Base-by-base conservation (phyloP, 2,329 filamentous ascomycete genomes). In the Westerdykella aurantiaca region DNA sequence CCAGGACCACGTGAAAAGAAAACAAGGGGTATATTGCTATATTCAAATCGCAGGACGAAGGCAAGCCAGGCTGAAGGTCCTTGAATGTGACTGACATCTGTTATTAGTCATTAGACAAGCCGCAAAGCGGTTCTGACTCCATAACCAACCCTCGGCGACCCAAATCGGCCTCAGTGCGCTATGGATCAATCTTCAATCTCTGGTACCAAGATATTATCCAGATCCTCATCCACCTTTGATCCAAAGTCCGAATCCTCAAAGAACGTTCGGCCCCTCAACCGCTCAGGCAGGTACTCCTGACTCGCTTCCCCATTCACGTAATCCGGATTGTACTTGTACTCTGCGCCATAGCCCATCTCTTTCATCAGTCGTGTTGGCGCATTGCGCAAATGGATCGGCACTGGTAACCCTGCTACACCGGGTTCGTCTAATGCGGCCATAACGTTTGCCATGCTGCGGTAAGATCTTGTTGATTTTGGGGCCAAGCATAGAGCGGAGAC, bases 261-360 rank as follows among this genome's bases (percentile, higher is more conserved):
- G 60, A 97, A 97, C 16, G 59, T 73, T 38, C 85, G 76, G 0
- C 83, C 88, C 31, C 73, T 65, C 6, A 98, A 67, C 43, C 79
- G 78, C 10, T 88, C 83, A 0, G 93, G 93, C n/a, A 98, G 68
- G 67, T 97, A 98, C 18, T 90, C 85, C 70, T 98, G 93, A 50
- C 74, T 78, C 0, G 97, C 91, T 54, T 72, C 80, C 0, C 93
- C 93, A 48, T 90, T 81, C 40, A 79, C 70, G 60, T 91, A 98
- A 55, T 95, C 87, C 0, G 93, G 93, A 54, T 95, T 95, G 61
- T 98, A 97, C 68, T 97, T 97, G 69, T 98, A 98, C 63, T 89
- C 86, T 39, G 82, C 83, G 0, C 90, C 90, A 60, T 89, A 95
- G 0, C 88, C 91, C 53, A 97, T 71, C 54, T 96, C 91, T 57